Evolutionary conservation across 2,329 filamentous ascomycete species (phyloP).

Genomic region (Botrytis squamosa): DNA sequence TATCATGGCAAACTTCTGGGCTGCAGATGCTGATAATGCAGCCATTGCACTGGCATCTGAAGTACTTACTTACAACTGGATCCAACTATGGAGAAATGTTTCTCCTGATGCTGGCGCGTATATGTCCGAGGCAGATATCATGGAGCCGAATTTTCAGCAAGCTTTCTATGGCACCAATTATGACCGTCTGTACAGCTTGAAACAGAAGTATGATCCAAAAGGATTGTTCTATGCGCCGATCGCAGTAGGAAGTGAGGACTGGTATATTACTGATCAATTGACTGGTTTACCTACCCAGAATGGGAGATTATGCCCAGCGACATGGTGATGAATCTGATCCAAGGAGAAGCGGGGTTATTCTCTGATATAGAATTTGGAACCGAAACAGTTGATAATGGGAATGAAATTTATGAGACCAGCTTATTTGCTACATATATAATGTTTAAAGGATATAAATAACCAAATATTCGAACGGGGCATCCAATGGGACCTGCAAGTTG

Average conservation of each 20-base stretch:
- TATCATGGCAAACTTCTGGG: background rate
- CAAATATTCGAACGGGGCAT: background rate
- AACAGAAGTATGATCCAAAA: constrained; percentile 26
- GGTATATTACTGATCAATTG: background rate
- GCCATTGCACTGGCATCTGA: background rate
- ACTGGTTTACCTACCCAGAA: constrained; percentile 5
- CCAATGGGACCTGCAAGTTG: background rate
- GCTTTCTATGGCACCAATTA: constrained; percentile 44
- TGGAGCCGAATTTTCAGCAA: constrained; percentile 27
- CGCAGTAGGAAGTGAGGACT: constrained; percentile 26
- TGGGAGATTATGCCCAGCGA: background rate
- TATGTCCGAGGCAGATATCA: constrained; percentile 25
- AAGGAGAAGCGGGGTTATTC: background rate
- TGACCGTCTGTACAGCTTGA: constrained; percentile 24
- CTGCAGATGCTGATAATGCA: too few relatives aligned
- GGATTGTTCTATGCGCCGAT: constrained; percentile 27
- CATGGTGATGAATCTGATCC: background rate
- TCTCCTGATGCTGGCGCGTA: constrained; percentile 24
- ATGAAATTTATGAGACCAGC: background rate
- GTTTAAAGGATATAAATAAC: background rate
- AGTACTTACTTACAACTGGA: constrained; percentile 25
- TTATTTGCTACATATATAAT: background rate
- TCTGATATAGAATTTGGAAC: background rate
- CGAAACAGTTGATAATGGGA: background rate
- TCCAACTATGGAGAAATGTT: constrained; percentile 26